Conservation (phyloP, 2,329 filamentous ascomycete genomes). For the Fusarium oxysporum region DNA sequence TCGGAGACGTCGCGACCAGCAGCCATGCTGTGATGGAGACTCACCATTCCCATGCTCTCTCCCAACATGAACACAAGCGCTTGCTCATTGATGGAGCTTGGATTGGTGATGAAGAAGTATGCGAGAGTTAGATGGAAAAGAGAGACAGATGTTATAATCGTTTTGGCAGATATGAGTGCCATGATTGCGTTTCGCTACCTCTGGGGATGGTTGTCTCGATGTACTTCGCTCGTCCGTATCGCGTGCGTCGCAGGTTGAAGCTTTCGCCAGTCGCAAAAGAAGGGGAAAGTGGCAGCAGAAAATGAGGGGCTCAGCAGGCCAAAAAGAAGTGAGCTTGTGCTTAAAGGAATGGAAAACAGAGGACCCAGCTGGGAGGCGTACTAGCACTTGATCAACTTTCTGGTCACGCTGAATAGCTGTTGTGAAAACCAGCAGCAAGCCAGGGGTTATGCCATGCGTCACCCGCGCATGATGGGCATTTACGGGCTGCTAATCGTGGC, state of each 20-base stretch:
- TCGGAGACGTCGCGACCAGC: background rate
- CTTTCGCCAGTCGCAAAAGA: background rate
- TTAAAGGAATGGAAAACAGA: background rate
- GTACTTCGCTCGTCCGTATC: background rate
- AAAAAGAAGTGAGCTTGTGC: background rate
- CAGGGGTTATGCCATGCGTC: slow-evolving; percentile 33
- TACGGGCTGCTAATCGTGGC: slow-evolving; percentile 5
- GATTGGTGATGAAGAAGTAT: slow-evolving; percentile 84
- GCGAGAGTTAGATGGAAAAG: slow-evolving; percentile 87
- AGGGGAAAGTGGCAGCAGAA: background rate
- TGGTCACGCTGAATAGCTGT: slow-evolving; percentile 31
- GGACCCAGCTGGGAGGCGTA: background rate
- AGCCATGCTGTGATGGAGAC: slow-evolving; percentile 35
- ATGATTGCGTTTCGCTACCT: slow-evolving; percentile 60
- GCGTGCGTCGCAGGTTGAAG: background rate
- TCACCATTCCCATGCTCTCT: slow-evolving; percentile 84
- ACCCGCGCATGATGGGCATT: slow-evolving; percentile 25
- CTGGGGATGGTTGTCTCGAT: background rate
- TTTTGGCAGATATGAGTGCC: slow-evolving; percentile 83
- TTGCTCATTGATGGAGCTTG: slow-evolving; percentile 79
- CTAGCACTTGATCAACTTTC: slow-evolving; percentile 20
- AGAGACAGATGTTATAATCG: slow-evolving; percentile 83
- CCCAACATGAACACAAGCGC: slow-evolving; percentile 84
- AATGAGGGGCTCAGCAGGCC: background rate
- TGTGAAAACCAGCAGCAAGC: slow-evolving; percentile 1